Conservation (phyloP, 2,329 filamentous ascomycete species). For the Colletotrichum australisinense region DNA sequence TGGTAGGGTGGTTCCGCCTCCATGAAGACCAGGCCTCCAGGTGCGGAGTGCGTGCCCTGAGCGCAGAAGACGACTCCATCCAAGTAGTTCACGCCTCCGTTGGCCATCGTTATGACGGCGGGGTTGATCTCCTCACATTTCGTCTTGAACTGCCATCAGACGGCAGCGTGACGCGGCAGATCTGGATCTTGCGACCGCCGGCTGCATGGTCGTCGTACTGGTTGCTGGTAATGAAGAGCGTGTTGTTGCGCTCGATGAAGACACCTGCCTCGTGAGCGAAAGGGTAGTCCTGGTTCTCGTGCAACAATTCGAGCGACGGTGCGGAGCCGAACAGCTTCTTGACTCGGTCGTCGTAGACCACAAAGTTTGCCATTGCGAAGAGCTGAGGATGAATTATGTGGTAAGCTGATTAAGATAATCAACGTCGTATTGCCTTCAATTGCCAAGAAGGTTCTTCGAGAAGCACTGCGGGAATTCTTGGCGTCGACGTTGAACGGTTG, state of each 20-base stretch:
- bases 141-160: constrained; percentile 16
- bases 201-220: constrained; percentile 38
- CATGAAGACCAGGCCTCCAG: constrained; percentile 48
- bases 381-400: neutral
- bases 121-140: constrained; percentile 47
- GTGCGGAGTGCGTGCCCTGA: constrained; percentile 46
- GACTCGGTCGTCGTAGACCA: constrained; percentile 22
- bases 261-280: constrained; percentile 62
- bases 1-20: constrained; percentile 43
- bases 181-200: constrained; percentile 41
- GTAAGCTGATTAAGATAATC: neutral
- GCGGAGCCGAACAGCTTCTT: constrained; percentile 46
- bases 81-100: constrained; percentile 60
- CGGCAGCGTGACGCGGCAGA: constrained; percentile 42
- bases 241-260: constrained; percentile 43
- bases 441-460: neutral
- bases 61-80: constrained; percentile 54
- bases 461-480: neutral
- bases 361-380: constrained; percentile 21
- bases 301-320: constrained; percentile 50
- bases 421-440: neutral
- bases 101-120: constrained; percentile 54
- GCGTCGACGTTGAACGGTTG: neutral
- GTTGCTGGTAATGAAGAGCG: constrained; percentile 50
- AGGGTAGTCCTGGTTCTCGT: constrained; percentile 51